Conservation (phyloP, 805 yeast species). For the Yarrowia keelungensis region DNA sequence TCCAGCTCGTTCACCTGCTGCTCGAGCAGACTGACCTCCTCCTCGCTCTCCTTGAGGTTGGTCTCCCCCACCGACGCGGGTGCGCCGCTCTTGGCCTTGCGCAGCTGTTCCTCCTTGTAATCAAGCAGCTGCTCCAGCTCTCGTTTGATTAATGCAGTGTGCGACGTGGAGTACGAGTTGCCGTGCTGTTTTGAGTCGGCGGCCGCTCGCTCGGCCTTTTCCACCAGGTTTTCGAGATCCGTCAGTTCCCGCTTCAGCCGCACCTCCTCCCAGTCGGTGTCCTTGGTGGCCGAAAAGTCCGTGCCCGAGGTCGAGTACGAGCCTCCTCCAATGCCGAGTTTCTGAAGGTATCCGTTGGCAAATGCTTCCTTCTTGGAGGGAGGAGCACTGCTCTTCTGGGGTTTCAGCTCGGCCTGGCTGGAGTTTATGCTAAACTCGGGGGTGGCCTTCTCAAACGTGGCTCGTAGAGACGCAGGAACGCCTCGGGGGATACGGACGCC, state of each 20-base stretch:
- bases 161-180: slow-evolving; percentile 49
- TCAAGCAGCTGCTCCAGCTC: slow-evolving; percentile 85
- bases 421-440: slow-evolving; percentile 66
- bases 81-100: slow-evolving; percentile 50
- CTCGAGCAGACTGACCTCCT: slow-evolving; percentile 71
- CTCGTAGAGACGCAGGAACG: slow-evolving; percentile 92
- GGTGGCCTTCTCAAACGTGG: slow-evolving; percentile 85
- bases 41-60: slow-evolving; percentile 51
- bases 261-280: slow-evolving; percentile 90
- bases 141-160: slow-evolving; percentile 54
- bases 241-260: slow-evolving; percentile 78
- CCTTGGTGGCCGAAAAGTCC: slow-evolving; percentile 66
- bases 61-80: slow-evolving; percentile 38
- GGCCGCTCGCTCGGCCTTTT: slow-evolving; percentile 60
- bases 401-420: slow-evolving; percentile 56
- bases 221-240: slow-evolving; percentile 72
- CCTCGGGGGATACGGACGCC: slow-evolving; percentile 87
- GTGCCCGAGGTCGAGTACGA: slow-evolving; percentile 59
- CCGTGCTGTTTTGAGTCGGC: slow-evolving; percentile 50
- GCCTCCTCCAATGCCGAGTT: slow-evolving; percentile 59
- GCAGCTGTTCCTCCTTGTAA: slow-evolving; percentile 71
- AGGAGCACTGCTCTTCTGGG: slow-evolving; percentile 17
- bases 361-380: slow-evolving; percentile 46
- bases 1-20: slow-evolving; percentile 77
- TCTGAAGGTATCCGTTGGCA: slow-evolving; percentile 59